phyloP scores from a whole-genome alignment of 2,329 filamentous ascomycete species.

The Lachnum nothofagi region DNA sequence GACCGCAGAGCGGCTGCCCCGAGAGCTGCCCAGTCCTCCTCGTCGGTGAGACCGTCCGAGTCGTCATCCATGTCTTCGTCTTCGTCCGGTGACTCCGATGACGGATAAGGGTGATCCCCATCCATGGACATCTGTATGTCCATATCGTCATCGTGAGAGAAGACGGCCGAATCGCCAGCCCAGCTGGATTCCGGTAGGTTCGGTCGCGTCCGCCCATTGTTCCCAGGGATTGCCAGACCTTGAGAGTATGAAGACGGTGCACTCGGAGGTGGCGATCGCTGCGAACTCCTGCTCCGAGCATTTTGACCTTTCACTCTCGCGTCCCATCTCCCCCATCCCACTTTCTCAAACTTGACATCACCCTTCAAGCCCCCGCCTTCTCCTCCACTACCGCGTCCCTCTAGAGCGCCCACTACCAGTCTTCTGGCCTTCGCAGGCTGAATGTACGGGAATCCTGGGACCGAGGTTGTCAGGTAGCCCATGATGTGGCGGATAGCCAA shows the following conservation, averaged over 20 bases:
- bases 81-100: constrained; percentile 61
- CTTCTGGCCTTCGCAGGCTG: constrained; percentile 84
- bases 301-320: constrained; percentile 68
- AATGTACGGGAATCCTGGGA: constrained; percentile 87
- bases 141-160: constrained; percentile 63
- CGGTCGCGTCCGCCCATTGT: constrained; percentile 42
- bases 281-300: constrained; percentile 36
- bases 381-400: constrained; percentile 61
- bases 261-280: constrained; percentile 41
- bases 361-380: constrained; percentile 59
- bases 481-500: constrained; percentile 93
- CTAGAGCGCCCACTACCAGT: constrained; percentile 85
- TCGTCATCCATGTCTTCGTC: constrained; percentile 69
- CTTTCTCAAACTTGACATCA: constrained; percentile 85
- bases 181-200: constrained; percentile 55
- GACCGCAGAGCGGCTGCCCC: constrained; percentile 78
- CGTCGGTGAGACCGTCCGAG: constrained; percentile 81
- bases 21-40: constrained; percentile 91
- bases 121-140: constrained; percentile 83
- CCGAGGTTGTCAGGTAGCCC: constrained; percentile 85
- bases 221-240: constrained; percentile 54
- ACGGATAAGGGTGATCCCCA: constrained; percentile 68
- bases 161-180: constrained; percentile 66
- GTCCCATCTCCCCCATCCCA: constrained; percentile 96
- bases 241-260: constrained; percentile 40